Evolutionary conservation across 75 land plant species (phyloP).

Genomic region (Pinus taeda): DNA sequence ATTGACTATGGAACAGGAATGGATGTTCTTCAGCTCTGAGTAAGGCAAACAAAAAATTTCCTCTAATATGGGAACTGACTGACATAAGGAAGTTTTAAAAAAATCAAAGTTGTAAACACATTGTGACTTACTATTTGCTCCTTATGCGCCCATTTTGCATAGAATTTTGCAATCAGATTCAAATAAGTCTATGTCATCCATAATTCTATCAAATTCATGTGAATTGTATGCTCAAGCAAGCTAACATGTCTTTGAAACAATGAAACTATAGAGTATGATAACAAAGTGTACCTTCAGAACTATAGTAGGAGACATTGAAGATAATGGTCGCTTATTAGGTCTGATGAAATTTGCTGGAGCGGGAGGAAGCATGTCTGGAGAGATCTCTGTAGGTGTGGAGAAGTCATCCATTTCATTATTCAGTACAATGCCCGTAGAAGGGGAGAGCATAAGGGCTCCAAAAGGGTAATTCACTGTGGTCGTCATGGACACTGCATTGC

Average conservation of each 20-base stretch:
- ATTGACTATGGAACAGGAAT: neutral
- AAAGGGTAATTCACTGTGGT: constrained; percentile 77
- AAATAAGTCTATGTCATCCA: neutral
- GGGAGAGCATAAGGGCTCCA: constrained; percentile 73
- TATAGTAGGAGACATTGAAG: constrained; percentile 93
- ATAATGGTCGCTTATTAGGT: constrained; percentile 82
- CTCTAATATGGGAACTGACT: too few relatives aligned
- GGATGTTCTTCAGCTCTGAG: neutral
- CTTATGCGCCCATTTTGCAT: neutral
- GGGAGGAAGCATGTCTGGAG: constrained; percentile 73
- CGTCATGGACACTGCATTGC: constrained; percentile 91
- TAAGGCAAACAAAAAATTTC: too few relatives aligned
- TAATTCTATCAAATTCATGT: neutral
- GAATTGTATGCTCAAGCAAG: neutral
- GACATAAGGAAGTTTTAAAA: too few relatives aligned
- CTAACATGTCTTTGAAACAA: neutral
- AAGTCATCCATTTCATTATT: constrained; percentile 98
- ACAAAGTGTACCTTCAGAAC: constrained; percentile 55
- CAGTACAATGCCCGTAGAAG: constrained; percentile 82
- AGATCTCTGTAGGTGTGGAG: constrained; percentile 50
- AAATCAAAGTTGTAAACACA: too few relatives aligned
- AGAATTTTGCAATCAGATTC: neutral
- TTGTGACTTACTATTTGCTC: too few relatives aligned
- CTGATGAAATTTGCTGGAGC: constrained; percentile 79
- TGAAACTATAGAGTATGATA: neutral